Evolutionary conservation across 164 flowering plant genomes (phyloP).

Genomic region (Liquidambar formosana): DNA sequence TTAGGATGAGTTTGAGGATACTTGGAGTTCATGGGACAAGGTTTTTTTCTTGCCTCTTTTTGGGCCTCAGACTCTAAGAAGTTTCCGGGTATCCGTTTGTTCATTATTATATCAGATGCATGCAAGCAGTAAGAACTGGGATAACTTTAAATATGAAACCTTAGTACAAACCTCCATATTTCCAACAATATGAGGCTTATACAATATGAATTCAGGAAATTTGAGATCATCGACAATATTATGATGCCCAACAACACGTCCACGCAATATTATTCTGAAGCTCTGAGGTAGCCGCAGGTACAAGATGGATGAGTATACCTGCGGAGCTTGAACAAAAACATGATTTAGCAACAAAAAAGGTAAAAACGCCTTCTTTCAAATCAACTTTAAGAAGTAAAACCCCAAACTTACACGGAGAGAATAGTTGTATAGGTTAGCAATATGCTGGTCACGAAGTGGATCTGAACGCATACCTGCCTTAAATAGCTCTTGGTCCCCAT

Average conservation of each 20-base stretch:
- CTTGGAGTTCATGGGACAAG: no score
- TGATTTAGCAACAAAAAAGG: constrained; percentile 1
- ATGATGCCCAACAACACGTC: constrained; percentile 66
- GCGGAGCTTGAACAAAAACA: constrained; percentile 16
- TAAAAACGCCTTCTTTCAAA: neutral
- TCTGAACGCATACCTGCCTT: neutral
- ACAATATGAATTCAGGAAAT: constrained; percentile 62
- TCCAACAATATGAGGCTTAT: constrained; percentile 68
- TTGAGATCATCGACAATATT: constrained; percentile 74
- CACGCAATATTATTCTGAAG: constrained; percentile 74
- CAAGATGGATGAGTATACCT: constrained; percentile 82
- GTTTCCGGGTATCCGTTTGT: no score
- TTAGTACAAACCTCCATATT: constrained; percentile 50
- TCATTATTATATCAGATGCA: neutral
- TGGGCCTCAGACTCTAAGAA: no score
- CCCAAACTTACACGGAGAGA: constrained; percentile 74
- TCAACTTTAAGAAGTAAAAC: neutral
- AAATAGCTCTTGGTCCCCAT: constrained; percentile 33
- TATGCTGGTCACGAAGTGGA: constrained; percentile 50
- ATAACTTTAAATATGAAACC: constrained; percentile 6
- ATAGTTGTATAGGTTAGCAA: constrained; percentile 62
- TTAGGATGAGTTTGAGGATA: no score
- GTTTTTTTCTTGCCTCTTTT: no score
- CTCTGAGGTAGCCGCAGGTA: constrained; percentile 65
- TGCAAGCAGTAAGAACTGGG: neutral